Conservation (phyloP, 306 rosid species). For the Corylus heterophylla region DNA sequence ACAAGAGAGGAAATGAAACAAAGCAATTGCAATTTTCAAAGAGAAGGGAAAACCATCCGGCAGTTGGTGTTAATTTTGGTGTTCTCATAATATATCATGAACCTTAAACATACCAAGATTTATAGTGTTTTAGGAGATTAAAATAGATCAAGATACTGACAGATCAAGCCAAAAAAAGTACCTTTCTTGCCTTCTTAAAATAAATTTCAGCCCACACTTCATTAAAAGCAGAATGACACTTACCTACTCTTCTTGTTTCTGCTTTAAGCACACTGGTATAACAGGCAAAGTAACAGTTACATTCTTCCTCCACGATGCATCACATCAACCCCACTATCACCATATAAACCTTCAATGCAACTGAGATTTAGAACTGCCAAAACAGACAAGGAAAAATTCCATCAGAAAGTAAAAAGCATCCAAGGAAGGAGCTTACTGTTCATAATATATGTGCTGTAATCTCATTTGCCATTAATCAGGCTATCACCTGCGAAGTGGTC, state of each 20-base stretch:
- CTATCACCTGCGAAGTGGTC: constrained; percentile 52
- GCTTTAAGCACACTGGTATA: constrained; percentile 52
- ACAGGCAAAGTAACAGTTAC: constrained; percentile 50
- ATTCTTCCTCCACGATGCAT: constrained; percentile 50
- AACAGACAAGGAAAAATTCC: neutral
- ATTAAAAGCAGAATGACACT: constrained; percentile 51
- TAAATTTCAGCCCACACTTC: constrained; percentile 63
- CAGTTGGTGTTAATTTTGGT: neutral
- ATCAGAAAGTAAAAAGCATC: constrained; percentile 3
- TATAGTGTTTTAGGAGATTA: neutral
- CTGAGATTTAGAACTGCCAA: constrained; percentile 45
- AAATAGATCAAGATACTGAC: neutral
- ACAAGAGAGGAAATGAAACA: too few species aligned
- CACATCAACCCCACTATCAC: constrained; percentile 63
- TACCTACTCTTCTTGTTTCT: constrained; percentile 62
- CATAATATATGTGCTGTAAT: constrained; percentile 12
- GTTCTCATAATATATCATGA: neutral
- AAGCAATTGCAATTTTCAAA: too few species aligned
- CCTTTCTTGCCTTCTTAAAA: constrained; percentile 56
- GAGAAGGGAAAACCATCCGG: too few species aligned
- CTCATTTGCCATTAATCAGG: constrained; percentile 2
- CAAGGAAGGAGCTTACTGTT: neutral
- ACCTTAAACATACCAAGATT: neutral
- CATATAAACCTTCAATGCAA: constrained; percentile 53
- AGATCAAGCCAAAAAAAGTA: constrained; percentile 7